Base-by-base conservation (phyloP, 352 stramenopile genomes). In the Aphanomyces astaci region DNA sequence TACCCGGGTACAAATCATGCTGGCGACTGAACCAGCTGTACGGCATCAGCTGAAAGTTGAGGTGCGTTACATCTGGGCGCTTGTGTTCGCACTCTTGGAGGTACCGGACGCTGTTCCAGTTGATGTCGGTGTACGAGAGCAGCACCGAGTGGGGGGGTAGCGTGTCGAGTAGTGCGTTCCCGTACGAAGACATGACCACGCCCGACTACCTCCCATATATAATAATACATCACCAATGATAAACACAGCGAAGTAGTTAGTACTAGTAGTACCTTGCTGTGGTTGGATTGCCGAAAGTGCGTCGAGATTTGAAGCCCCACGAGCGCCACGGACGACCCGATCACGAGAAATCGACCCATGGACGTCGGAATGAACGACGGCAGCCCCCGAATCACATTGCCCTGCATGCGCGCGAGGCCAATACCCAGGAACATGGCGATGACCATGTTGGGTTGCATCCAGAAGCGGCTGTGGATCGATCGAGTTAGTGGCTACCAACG, bases 51-150 rank as follows among this genome's bases (percentile, higher is more conserved):
- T 94, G 86, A 11, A 93, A 73, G 46, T 78, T 92, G 27, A 92
- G 46, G 56, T 88, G 82, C 7, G 71, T 76, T 24, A 94, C 81
- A 63, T 94, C 86, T 10, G 53, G 64, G 3, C 84, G 75, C 24
- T 73, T 31, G 1, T 72, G 56, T 73, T 92, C 84, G 54, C 85
- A 94, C 28, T 30, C 45, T 74, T 88, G 80, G 24, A 92, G 74
- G 51, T 91, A 94, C 25, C 85, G 84, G 15, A 90, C 72, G 15
- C 78, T 74, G 60, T 93, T 95, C 81, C 87, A 92, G 59, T 93
- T 83, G 63, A 94, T 82, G 71, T 94, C 87, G 0, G 81, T 93
- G 75, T 89, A 88, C 28, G 80, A 88, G 0, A 94, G 75, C 22
- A 94, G 63, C n/a, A 94, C 32, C 0, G 77, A 72, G 22, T 81